Conservation (phyloP, 305 asterid species). For the Fraxinus floribunda region DNA sequence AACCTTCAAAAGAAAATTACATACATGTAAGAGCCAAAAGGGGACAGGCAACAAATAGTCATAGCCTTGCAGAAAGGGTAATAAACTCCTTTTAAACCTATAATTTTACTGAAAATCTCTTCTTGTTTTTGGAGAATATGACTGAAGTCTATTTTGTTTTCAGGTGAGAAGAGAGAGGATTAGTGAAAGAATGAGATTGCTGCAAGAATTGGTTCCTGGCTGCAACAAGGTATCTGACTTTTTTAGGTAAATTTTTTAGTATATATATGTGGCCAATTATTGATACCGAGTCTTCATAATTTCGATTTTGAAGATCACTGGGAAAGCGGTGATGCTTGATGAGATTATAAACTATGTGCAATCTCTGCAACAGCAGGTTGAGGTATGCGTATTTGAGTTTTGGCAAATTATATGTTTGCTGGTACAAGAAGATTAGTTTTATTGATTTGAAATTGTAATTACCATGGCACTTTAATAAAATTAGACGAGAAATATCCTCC, state of each 20-base stretch:
- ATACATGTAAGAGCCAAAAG: slow-evolving; percentile 89
- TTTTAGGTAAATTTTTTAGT: neutral
- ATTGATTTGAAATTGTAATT: neutral
- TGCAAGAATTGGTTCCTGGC: slow-evolving; percentile 95
- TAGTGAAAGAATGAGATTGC: slow-evolving; percentile 91
- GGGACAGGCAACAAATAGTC: slow-evolving; percentile 94
- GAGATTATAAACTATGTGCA: slow-evolving; percentile 95
- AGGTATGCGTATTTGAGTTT: slow-evolving; percentile 43
- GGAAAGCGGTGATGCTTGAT: slow-evolving; percentile 96
- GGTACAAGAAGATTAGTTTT: neutral
- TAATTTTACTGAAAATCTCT: neutral
- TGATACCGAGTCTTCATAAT: neutral
- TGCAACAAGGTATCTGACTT: slow-evolving; percentile 67
- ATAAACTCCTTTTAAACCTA: neutral
- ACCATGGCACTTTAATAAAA: neutral
- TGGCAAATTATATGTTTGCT: neutral
- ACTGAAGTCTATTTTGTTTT: slow-evolving; percentile 13
- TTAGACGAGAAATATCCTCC: neutral
- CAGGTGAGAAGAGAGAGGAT: slow-evolving; percentile 94
- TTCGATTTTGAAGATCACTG: slow-evolving; percentile 59
- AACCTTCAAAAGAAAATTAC: slow-evolving; percentile 67
- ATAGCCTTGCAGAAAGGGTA: slow-evolving; percentile 98
- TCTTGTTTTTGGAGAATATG: neutral
- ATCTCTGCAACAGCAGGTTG: slow-evolving; percentile 88
- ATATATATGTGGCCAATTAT: neutral